Percentiles rank a stretch among this genome's conserved stretches.
These are phyloP conservation scores for Talaromyces sp. DNA, from an alignment of 2,329 filamentous ascomycete genomes.

Conservation along the genomic window DNA sequence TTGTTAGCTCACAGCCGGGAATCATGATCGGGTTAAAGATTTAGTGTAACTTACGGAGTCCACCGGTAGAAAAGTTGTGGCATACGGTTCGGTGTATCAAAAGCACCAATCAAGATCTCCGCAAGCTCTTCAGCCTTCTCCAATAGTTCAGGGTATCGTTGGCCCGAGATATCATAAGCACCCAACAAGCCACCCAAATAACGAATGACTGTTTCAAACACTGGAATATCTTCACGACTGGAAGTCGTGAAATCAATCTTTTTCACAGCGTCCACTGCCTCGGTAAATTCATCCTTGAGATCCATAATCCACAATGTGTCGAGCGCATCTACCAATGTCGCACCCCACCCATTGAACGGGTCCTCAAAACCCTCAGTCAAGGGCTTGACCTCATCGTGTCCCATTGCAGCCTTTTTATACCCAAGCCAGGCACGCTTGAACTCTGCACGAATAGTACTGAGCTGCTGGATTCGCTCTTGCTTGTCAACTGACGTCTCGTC, in stretches of 20 bases:
- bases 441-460: slow-evolving; percentile 69
- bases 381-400: slow-evolving; percentile 83
- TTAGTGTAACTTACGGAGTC: slow-evolving; percentile 58
- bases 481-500: slow-evolving; percentile 64
- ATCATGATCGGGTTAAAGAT: background rate
- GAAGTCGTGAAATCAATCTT: slow-evolving; percentile 83
- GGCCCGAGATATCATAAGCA: slow-evolving; percentile 83
- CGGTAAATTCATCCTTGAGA: slow-evolving; percentile 75
- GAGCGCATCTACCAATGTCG: slow-evolving; percentile 78
- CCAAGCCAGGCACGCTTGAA: slow-evolving; percentile 79
- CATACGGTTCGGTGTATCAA: slow-evolving; percentile 94
- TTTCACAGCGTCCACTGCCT: slow-evolving; percentile 69
- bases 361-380: slow-evolving; percentile 69
- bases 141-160: slow-evolving; percentile 68
- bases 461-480: slow-evolving; percentile 65
- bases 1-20: slow-evolving; percentile 2
- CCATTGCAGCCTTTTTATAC: slow-evolving; percentile 79
- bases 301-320: slow-evolving; percentile 90
- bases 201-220: slow-evolving; percentile 90
- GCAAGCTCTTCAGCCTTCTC: slow-evolving; percentile 79
- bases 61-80: slow-evolving; percentile 79
- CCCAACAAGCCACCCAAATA: slow-evolving; percentile 84
- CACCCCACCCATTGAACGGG: slow-evolving; percentile 90
- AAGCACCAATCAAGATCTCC: slow-evolving; percentile 77
- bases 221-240: slow-evolving; percentile 69